phyloP scores from a whole-genome alignment of 2,329 filamentous ascomycete genomes.

The Fusarium verticillioides region DNA sequence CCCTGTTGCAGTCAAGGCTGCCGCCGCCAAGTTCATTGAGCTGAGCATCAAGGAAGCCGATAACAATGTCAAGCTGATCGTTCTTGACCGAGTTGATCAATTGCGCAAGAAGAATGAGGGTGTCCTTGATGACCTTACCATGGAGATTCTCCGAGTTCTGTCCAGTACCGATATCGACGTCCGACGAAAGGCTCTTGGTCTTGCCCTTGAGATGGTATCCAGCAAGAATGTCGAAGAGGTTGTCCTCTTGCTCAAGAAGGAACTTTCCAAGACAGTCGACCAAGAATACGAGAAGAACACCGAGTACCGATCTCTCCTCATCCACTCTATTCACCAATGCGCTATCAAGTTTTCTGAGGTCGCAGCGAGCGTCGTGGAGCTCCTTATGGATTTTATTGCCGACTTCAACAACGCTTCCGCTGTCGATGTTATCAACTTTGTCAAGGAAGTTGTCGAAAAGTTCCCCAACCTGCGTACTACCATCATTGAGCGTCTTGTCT shows the following conservation, averaged over 20 bases:
- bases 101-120: constrained; percentile 89
- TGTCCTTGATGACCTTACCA: constrained; percentile 90
- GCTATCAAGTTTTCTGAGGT: constrained; percentile 99
- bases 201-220: constrained; percentile 97
- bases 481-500: constrained; percentile 89
- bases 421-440: constrained; percentile 97
- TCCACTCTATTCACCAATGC: constrained; percentile 97
- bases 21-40: constrained; percentile 95
- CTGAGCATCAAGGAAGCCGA: constrained; percentile 97
- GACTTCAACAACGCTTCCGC: constrained; percentile 98
- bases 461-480: constrained; percentile 89
- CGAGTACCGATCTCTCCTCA: constrained; percentile 93
- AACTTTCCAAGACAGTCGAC: constrained; percentile 95
- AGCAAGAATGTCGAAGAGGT: constrained; percentile 99
- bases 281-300: constrained; percentile 99
- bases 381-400: constrained; percentile 98
- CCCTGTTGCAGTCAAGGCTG: constrained; percentile 96
- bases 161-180: constrained; percentile 97
- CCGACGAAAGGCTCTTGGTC: constrained; percentile 86
- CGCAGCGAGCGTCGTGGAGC: constrained; percentile 92
- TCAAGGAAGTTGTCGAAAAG: constrained; percentile 98
- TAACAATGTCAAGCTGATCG: constrained; percentile 99
- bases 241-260: constrained; percentile 94
- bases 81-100: constrained; percentile 92
- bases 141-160: constrained; percentile 96